These are phyloP conservation scores for Hysterangium stoloniferum DNA, from an alignment of 768 basidiomycete genomes.

Conservation along the genomic window DNA sequence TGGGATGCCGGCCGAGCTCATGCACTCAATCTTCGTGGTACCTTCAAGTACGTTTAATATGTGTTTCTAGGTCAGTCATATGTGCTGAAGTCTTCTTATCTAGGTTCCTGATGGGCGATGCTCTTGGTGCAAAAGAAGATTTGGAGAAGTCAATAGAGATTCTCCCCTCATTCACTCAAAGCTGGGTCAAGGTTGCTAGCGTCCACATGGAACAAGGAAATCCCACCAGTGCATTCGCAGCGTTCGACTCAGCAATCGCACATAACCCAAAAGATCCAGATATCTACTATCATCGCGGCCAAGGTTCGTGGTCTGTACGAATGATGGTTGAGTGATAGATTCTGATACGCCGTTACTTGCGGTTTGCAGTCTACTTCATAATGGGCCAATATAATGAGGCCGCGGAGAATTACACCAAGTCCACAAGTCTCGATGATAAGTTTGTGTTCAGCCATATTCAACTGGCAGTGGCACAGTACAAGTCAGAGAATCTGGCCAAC, in stretches of 20 bases:
- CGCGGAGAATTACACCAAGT: conserved; percentile 85
- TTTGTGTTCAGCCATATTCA: conserved; percentile 99
- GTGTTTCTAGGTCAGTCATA: not conserved
- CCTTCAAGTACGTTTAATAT: conserved; percentile 71
- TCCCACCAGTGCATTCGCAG: conserved; percentile 72
- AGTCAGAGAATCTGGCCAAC: conserved; percentile 64
- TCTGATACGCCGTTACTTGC: too few species aligned
- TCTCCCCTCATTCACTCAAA: conserved; percentile 68
- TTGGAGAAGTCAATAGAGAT: conserved; percentile 69
- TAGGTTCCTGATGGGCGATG: conserved; percentile 85
- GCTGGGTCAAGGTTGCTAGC: conserved; percentile 91
- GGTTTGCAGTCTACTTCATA: conserved; percentile 78
- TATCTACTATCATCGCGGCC: conserved; percentile 97
- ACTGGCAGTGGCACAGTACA: conserved; percentile 95
- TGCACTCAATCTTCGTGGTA: conserved; percentile 88
- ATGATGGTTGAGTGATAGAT: not conserved
- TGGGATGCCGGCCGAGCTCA: conserved; percentile 70
- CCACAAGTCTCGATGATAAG: conserved; percentile 72
- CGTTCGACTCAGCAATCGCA: conserved; percentile 83
- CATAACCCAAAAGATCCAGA: conserved; percentile 84
- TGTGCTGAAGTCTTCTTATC: not conserved
- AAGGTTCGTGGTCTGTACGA: conserved; percentile 46
- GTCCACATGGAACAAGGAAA: conserved; percentile 96
- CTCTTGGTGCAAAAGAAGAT: conserved; percentile 75
- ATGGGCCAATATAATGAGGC: conserved; percentile 84